A percentile compares a stretch with the other conserved stretches of the same genome.
Evolutionary conservation across 164 flowering plant species (phyloP).

Genomic region (Berberis thunbergii): DNA sequence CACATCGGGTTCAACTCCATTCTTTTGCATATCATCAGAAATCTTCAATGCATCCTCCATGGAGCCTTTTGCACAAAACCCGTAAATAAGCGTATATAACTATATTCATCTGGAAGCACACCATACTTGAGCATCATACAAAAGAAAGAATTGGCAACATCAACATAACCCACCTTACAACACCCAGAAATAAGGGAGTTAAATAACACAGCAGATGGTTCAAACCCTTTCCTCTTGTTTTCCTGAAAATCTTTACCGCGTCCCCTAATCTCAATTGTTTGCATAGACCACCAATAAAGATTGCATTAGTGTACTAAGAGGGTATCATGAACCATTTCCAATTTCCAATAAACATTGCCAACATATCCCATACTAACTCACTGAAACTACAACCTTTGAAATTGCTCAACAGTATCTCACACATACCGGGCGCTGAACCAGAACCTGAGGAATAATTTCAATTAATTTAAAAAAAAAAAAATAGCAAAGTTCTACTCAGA

Average conservation of each 20-base stretch:
- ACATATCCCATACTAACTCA: conserved; percentile 52
- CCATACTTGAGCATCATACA: conserved; percentile 61
- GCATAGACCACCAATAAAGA: conserved; percentile 57
- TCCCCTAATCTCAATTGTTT: conserved; percentile 45
- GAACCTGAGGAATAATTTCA: conserved; percentile 34
- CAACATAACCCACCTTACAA: conserved; percentile 45
- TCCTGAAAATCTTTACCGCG: conserved; percentile 37
- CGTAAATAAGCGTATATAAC: conserved; percentile 72
- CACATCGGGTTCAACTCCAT: conserved; percentile 51
- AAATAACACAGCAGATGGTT: conserved; percentile 41
- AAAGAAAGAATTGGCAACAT: conserved; percentile 53
- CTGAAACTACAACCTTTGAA: conserved; percentile 43
- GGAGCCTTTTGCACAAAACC: conserved; percentile 52
- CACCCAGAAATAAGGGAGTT: conserved; percentile 58
- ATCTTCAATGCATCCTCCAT: conserved; percentile 57
- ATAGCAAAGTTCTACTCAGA: not conserved
- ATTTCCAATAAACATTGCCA: conserved; percentile 52
- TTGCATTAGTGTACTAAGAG: conserved; percentile 41
- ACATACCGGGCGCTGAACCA: conserved; percentile 48
- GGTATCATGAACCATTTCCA: conserved; percentile 54
- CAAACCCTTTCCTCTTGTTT: conserved; percentile 21
- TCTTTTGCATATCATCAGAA: conserved; percentile 46
- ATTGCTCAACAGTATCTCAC: conserved; percentile 35
- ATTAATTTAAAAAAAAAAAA: not conserved
- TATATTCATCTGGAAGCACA: conserved; percentile 48